Evolutionary conservation across 768 basidiomycete genomes (phyloP).

Genomic region (Collybia sp.): DNA sequence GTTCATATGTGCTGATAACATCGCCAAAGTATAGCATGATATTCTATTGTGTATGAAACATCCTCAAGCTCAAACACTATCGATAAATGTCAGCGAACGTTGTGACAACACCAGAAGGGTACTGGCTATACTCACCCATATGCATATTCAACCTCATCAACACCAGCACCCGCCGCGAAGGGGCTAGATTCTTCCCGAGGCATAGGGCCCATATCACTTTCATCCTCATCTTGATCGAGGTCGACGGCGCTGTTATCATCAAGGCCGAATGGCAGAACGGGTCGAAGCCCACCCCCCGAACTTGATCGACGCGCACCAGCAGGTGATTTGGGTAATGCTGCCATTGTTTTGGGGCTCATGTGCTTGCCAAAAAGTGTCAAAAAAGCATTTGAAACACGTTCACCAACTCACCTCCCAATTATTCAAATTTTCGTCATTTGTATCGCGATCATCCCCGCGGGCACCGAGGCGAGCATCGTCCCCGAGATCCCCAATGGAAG

Average conservation of each 20-base stretch:
- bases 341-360: constrained; percentile 95
- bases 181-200: constrained; percentile 70
- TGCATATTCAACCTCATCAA: constrained; percentile 88
- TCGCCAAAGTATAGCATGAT: no score
- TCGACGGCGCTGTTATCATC: constrained; percentile 75
- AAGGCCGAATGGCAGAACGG: constrained; percentile 69
- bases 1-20: no score
- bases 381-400: constrained; percentile 1
- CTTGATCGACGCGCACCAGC: constrained; percentile 78
- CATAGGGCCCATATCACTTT: constrained; percentile 67
- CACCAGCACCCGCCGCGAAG: constrained; percentile 76
- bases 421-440: constrained; percentile 78
- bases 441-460: constrained; percentile 57
- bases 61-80: not conserved
- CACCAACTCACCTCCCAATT: constrained; percentile 83
- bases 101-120: no score
- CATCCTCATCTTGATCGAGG: constrained; percentile 69
- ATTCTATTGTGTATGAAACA: not conserved
- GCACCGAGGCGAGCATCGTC: constrained; percentile 68
- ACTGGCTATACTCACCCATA: constrained; percentile 56
- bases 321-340: constrained; percentile 88
- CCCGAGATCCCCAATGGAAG: constrained; percentile 82
- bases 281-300: constrained; percentile 79
- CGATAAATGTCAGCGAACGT: no score
- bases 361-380: constrained; percentile 46